Evolutionary conservation across 192 early-diverging fungal genomes (phyloP), one percentile per base, ranked within the genome.

Genomic region (Backusella australiensis): DNA sequence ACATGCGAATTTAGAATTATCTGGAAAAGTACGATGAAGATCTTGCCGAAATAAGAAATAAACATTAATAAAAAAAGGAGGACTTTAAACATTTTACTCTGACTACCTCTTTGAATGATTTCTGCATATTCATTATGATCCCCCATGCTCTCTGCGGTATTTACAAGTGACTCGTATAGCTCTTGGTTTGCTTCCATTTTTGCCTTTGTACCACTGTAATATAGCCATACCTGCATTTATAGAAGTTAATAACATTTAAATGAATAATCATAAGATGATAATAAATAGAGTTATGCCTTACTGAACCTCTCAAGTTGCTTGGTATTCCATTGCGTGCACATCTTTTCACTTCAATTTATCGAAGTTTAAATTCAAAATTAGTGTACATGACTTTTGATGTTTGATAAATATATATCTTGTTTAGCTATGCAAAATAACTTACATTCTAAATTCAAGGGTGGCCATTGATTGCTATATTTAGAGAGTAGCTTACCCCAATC

Each of bases 21-120:
- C 91, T 8, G 94, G 94, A 76, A 95, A 95, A 1, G 94, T 95
- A 36, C 94, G 87, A 76, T 94, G 90, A 35, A 95, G 81, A 84
- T 95, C 94, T 93, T 34, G 7, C 8, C 39, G 21, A 29, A 29
- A 29, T 26, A 56, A 63, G 93, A 41, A 11, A 70, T 19, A 44
- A 6, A n/a, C 15, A 15, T 69, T 32, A 71, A 4, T 17, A 75
- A 44, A 36, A 35, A 74, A 19, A 38, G 36, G 1, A 11, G 9
- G 36, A 14, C 19, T 52, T 34, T 72, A 34, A 17, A 35, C 17
- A 3, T 71, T 71, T 23, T 12, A 49, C 32, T 59, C 35, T 23
- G 23, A 6, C 12, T 71, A 89, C 90, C 90, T 81, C 91, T 80
- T 52, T 93, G 90, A 34, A 95, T 90, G 29, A 90, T 80, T 76